phyloP scores from a whole-genome alignment of 129 eudicot genomes.

The Tagetes erecta region DNA sequence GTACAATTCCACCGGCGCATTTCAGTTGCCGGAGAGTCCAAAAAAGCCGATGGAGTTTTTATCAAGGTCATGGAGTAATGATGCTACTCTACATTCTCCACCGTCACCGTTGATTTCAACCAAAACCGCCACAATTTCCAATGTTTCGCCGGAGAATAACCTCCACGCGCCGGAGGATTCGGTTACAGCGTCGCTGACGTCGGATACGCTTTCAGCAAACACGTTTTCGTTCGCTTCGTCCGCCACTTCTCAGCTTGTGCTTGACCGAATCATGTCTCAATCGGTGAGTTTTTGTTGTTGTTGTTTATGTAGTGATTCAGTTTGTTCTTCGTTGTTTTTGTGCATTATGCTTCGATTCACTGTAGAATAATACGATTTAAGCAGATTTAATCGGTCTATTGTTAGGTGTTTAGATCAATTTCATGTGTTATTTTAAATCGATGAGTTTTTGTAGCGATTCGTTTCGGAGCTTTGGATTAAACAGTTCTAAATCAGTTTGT shows the following conservation, averaged over 20 bases:
- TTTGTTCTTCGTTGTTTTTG: not conserved
- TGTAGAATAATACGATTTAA: not conserved
- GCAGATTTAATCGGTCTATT: not conserved
- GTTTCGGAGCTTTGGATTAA: not conserved
- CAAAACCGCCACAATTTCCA: conserved; percentile 26
- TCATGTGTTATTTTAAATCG: not conserved
- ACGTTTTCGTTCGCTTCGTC: conserved; percentile 96
- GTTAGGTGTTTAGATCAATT: conserved; percentile 1
- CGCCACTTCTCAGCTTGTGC: conserved; percentile 92
- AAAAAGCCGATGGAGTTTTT: conserved; percentile 86
- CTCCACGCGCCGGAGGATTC: conserved; percentile 34
- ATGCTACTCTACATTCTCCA: conserved; percentile 65
- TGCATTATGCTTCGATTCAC: not conserved
- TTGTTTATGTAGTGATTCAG: not conserved
- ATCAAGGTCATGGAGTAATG: conserved; percentile 91
- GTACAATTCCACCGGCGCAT: conserved; percentile 38
- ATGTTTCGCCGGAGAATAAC: conserved; percentile 8
- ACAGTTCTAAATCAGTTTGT: not conserved
- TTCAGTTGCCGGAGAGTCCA: conserved; percentile 87
- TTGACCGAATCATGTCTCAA: conserved; percentile 97
- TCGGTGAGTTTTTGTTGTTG: conserved; percentile 51
- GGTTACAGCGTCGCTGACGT: not conserved
- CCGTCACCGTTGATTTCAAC: conserved; percentile 38
- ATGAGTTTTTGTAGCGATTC: not conserved
- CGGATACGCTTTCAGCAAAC: conserved; percentile 48